Base-by-base conservation (phyloP, 2,329 filamentous ascomycete genomes). In the Pyrenophora seminiperda region DNA sequence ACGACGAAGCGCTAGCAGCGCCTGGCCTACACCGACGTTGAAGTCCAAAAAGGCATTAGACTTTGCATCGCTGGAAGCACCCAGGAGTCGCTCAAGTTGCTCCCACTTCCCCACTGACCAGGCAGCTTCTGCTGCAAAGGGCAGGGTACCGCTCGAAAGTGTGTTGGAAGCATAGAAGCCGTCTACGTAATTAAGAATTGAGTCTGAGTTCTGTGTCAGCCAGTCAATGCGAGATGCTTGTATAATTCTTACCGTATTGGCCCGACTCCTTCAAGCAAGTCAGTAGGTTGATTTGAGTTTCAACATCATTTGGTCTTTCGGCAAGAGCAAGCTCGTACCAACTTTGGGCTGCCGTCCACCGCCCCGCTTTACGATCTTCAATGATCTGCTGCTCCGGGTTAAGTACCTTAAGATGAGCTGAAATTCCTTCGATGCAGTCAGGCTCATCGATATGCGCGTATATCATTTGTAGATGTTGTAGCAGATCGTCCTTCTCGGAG, bases 381-480 rank as follows among this genome's bases (percentile, higher is more conserved):
- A 97, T 80, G 24, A 97, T 88, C 69, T 97, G 92, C 69, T 97
- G 93, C 53, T 96, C 89, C 41, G 97, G 87, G 59, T 95, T 90
- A n/a, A 97, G 78, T 9, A 91, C 85, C 50, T 89, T 88, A 3
- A 97, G 78, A 68, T 94, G 89, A 15, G 91, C 86, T 1, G 93
- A 96, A 53, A 99, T 93, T 2, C 94, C 94, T 68, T 97, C 92
- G 27, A 99, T 86, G 1, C 93, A 92, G 72, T 99, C 94, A 0
- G 94, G 95, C 63, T 99, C 94, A 66, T 99, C 94, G 53, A 99
- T 97, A 62, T 97, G 89, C 1, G 91, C 90, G 72, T 99, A 99
- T 14, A 99, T 96, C 44, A 93, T 87, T 67, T 97, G 93, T 18
- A 99, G 77, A 53, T 87, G 84, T 59, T 91, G 84, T 52, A 95